Evolutionary conservation across 2,329 filamentous ascomycete species (phyloP).

Genomic region (Verticillium tricorpus): DNA sequence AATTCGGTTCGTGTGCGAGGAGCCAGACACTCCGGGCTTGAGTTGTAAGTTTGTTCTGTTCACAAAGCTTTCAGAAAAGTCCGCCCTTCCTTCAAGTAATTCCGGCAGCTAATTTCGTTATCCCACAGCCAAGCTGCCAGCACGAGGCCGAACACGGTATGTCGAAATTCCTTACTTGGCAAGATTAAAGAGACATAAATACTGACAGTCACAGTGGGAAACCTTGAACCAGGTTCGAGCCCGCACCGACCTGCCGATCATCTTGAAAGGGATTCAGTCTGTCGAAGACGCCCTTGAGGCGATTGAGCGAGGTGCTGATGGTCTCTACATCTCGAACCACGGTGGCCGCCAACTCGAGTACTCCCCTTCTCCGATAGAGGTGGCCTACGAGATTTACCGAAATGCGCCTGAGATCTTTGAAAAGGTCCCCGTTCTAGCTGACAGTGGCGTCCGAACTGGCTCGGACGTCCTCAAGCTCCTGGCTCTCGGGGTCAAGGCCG

Average conservation of each 20-base stretch:
- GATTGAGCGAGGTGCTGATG: conserved; percentile 24
- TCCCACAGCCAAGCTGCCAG: no score
- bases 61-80: no score
- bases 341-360: conserved; percentile 36
- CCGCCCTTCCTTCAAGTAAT: no score
- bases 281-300: conserved; percentile 30
- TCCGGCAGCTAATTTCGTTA: no score
- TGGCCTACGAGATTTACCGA: conserved; percentile 24
- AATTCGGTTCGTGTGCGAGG: conserved; percentile 9
- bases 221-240: conserved; percentile 21
- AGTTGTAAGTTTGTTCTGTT: no score
- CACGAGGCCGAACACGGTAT: no score
- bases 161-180: no score
- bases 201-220: conserved; percentile 17
- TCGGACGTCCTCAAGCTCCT: conserved; percentile 34
- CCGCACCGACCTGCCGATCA: conserved; percentile 28
- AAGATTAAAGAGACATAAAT: no score
- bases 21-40: no score
- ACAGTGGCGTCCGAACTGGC: conserved; percentile 33
- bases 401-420: conserved; percentile 31
- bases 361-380: conserved; percentile 26
- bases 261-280: conserved; percentile 32
- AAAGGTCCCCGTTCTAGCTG: conserved; percentile 29
- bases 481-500: conserved; percentile 32
- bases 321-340: conserved; percentile 36